A percentile compares a stretch with the other conserved stretches of the same genome.
phyloP scores from a whole-genome alignment of 164 flowering plant species.

The Vitis cinerea region DNA sequence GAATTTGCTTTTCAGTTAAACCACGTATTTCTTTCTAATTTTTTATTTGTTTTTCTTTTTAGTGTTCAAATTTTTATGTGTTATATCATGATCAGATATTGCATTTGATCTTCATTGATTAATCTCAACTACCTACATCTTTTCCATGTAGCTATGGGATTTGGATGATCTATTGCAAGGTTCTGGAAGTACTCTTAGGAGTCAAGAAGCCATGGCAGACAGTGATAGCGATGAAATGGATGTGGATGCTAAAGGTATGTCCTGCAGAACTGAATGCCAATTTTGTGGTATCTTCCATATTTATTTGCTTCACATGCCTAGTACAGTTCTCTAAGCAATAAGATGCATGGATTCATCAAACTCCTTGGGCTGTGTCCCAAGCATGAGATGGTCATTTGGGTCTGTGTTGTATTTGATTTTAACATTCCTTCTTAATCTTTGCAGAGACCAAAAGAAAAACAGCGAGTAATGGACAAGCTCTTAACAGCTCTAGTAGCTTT shows the following conservation, averaged over 20 bases:
- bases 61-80: not conserved
- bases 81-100: not conserved
- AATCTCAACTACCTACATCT: not conserved
- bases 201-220: slow-evolving; percentile 29
- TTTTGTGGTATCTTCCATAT: slow-evolving; percentile 30
- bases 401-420: not conserved
- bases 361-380: not conserved
- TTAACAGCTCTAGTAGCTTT: slow-evolving; percentile 32
- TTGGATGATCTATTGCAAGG: slow-evolving; percentile 55
- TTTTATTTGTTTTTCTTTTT: too few species aligned
- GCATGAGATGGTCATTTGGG: not conserved
- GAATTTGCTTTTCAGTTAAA: too few species aligned
- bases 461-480: slow-evolving; percentile 22
- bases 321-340: slow-evolving; percentile 6
- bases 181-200: slow-evolving; percentile 15
- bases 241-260: slow-evolving; percentile 25
- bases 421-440: not conserved
- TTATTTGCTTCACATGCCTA: slow-evolving; percentile 15
- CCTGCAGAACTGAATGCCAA: too few species aligned
- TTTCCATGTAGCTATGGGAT: slow-evolving; percentile 60
- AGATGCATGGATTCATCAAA: slow-evolving; percentile 13
- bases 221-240: slow-evolving; percentile 66
- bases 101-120: not conserved
- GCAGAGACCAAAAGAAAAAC: slow-evolving; percentile 44
- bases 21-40: too few species aligned